phyloP scores from a whole-genome alignment of 768 basidiomycete genomes.

The Phaffia australis region DNA sequence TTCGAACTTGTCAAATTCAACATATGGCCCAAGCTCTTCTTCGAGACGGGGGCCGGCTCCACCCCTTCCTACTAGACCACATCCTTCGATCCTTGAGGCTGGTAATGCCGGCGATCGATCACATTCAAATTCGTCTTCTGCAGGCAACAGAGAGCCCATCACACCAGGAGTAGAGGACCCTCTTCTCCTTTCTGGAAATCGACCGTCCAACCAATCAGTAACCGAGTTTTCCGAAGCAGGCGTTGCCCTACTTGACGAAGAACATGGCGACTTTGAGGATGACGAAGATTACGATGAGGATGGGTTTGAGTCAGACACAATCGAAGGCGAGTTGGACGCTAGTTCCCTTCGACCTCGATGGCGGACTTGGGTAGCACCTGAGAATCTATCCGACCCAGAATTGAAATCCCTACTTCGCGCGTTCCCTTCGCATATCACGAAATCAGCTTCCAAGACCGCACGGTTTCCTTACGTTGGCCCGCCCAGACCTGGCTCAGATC shows the following conservation, averaged over 20 bases:
- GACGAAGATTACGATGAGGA: neutral
- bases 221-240: neutral
- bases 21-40: neutral
- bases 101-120: neutral
- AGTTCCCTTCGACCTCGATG: slow-evolving; percentile 1
- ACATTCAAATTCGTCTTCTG: neutral
- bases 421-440: slow-evolving; percentile 13
- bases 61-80: slow-evolving; percentile 4
- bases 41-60: slow-evolving; percentile 9
- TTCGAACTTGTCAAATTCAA: neutral
- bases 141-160: neutral
- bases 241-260: neutral
- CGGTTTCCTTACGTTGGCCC: slow-evolving; percentile 5
- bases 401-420: neutral
- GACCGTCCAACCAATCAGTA: no score
- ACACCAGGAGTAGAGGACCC: neutral
- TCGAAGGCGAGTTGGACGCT: slow-evolving; percentile 2
- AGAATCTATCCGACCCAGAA: slow-evolving; percentile 14
- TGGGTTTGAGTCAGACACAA: neutral
- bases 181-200: neutral
- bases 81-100: neutral
- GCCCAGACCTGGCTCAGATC: neutral
- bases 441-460: slow-evolving; percentile 1
- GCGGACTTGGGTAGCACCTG: slow-evolving; percentile 9
- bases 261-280: neutral